phyloP scores from a whole-genome alignment of 2,329 filamentous ascomycete species.

The Blastomyces emzantsi region DNA sequence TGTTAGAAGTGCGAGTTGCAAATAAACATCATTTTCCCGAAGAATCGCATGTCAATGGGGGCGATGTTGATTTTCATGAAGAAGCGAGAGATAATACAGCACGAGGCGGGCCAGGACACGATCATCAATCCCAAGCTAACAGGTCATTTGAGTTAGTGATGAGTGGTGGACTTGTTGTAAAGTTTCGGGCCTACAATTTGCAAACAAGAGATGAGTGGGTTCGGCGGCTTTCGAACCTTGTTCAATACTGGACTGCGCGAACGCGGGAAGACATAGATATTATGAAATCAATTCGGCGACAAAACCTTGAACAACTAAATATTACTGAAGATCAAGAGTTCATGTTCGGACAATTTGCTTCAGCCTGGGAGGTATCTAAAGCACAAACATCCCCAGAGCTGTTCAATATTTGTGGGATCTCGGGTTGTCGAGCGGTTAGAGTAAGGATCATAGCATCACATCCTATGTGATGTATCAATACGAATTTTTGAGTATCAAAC shows the following conservation, averaged over 20 bases:
- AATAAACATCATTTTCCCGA: slow-evolving; percentile 43
- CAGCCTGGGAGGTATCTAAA: slow-evolving; percentile 59
- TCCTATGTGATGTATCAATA: not conserved
- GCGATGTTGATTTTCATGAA: slow-evolving; percentile 49
- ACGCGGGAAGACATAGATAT: slow-evolving; percentile 48
- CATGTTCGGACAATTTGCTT: slow-evolving; percentile 55
- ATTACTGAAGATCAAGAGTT: slow-evolving; percentile 60
- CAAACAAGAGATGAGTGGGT: slow-evolving; percentile 55
- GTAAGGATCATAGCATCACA: slow-evolving; percentile 22
- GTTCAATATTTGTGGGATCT: slow-evolving; percentile 61
- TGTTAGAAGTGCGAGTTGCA: slow-evolving; percentile 50
- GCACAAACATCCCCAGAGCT: slow-evolving; percentile 54
- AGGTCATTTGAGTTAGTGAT: slow-evolving; percentile 54
- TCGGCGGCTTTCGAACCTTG: slow-evolving; percentile 46
- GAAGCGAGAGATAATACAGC: slow-evolving; percentile 35
- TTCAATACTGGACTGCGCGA: slow-evolving; percentile 54
- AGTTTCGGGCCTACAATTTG: slow-evolving; percentile 51
- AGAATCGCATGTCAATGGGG: slow-evolving; percentile 45
- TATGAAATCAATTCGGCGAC: slow-evolving; percentile 47
- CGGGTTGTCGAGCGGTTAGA: slow-evolving; percentile 52
- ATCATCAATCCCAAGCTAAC: slow-evolving; percentile 18
- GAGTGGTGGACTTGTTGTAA: slow-evolving; percentile 52
- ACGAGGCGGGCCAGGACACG: not conserved
- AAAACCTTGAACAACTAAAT: slow-evolving; percentile 51
- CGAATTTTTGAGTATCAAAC: not conserved